These are phyloP conservation scores for Penicillium decumbens DNA, from an alignment of 2,329 filamentous ascomycete genomes.

Conservation along the genomic window DNA sequence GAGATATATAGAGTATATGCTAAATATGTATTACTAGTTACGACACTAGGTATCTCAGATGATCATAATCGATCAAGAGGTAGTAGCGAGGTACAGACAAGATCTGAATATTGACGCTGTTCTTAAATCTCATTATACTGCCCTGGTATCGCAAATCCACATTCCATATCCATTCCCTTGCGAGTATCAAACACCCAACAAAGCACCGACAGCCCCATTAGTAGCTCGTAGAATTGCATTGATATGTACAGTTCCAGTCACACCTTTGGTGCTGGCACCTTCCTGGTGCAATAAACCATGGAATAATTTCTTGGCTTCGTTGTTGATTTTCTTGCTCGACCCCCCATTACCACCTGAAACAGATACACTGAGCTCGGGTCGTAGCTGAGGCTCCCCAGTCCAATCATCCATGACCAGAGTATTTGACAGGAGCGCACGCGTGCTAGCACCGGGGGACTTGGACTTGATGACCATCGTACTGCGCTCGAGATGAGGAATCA, in stretches of 20 bases:
- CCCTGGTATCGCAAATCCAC: conserved; percentile 4
- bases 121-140: neutral
- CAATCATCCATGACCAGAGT: conserved; percentile 36
- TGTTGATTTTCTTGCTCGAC: conserved; percentile 30
- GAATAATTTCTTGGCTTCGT: conserved; percentile 39
- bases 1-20: too few relatives aligned
- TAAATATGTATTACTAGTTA: too few relatives aligned
- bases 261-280: conserved; percentile 4
- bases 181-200: conserved; percentile 24
- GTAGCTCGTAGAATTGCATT: conserved; percentile 34
- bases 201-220: conserved; percentile 32
- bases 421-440: conserved; percentile 34
- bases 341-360: conserved; percentile 8
- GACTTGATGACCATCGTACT: conserved; percentile 33
- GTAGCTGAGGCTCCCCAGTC: conserved; percentile 40
- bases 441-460: conserved; percentile 3
- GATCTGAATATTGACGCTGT: neutral
- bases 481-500: conserved; percentile 37
- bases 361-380: conserved; percentile 35
- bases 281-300: conserved; percentile 30
- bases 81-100: neutral
- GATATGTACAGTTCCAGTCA: conserved; percentile 21
- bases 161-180: neutral
- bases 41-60: neutral
- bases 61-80: neutral